Evolutionary conservation across 2,329 filamentous ascomycete genomes (phyloP).

Genomic region (Sphaerulina populicola): DNA sequence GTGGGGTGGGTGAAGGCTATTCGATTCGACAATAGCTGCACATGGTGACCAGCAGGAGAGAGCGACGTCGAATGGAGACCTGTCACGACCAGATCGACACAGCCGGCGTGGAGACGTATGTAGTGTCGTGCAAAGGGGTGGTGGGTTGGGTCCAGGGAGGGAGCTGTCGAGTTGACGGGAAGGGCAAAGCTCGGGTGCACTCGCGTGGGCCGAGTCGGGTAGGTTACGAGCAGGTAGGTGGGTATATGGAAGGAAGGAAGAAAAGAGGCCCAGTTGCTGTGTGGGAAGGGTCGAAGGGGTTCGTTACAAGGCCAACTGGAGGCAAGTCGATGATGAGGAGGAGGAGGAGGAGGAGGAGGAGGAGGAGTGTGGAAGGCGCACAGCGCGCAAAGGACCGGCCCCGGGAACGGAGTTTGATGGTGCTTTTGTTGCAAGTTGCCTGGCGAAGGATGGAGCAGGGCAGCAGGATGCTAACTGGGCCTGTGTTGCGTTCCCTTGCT

Average conservation of each 20-base stretch:
- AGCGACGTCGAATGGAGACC: slow-evolving; percentile 6
- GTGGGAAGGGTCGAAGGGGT: not conserved
- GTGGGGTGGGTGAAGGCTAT: slow-evolving; percentile 16
- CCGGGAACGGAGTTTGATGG: slow-evolving; percentile 7
- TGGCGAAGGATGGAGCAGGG: slow-evolving; percentile 7
- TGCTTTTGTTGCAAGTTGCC: not conserved
- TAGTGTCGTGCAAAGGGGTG: not conserved
- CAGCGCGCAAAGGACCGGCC: slow-evolving; percentile 14
- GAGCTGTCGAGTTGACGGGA: slow-evolving; percentile 1
- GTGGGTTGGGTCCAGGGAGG: not conserved
- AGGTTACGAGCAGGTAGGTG: not conserved
- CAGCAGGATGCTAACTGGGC: slow-evolving; percentile 3
- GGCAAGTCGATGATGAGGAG: not conserved
- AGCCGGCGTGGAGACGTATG: slow-evolving; percentile 11
- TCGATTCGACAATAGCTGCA: slow-evolving; percentile 20
- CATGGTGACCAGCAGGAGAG: slow-evolving; percentile 16
- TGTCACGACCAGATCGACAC: slow-evolving; percentile 11
- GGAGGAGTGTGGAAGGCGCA: not conserved
- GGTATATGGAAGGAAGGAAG: too few species aligned
- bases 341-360: not conserved
- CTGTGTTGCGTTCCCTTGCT: slow-evolving; percentile 10
- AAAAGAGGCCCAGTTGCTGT: not conserved
- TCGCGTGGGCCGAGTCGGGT: not conserved
- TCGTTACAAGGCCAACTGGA: slow-evolving; percentile 4
- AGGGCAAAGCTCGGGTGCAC: slow-evolving; percentile 1